Evolutionary conservation across 257 asterid genomes (phyloP), one percentile per base, ranked within the genome.

Genomic region (Solanum microdontum): DNA sequence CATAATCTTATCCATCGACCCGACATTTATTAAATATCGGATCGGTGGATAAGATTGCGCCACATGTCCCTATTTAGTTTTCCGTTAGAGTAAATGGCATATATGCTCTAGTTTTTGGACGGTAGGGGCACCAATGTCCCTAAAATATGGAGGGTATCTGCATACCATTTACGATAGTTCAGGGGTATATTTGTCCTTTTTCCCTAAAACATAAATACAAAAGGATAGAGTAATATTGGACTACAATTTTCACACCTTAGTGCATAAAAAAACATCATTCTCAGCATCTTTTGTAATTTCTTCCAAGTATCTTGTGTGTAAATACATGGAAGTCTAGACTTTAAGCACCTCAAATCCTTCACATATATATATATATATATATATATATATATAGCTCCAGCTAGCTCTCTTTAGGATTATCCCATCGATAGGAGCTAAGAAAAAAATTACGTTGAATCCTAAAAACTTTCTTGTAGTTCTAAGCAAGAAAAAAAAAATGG

Each of bases 251-350:
- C 87, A 68, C 14, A 76, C 58, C 75, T 30, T 89, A 86, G 85
- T 43, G 84, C n/a, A 26, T 86, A 64, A 86, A 62, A 37, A 73
- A 36, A 73, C n/a, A 88, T 93, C 92, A 90, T 89, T 91, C 89
- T 89, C 91, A 84, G 92, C 95, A 91, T 93, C 94, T 90, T 88
- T 45, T 26, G 30, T 60, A 39, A 55, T 34, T 15, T 39, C 69
- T 80, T 68, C n/a, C 23, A 34, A 17, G 87, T 72, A 45, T 45
- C 14, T 83, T 39, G 82, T 73, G 30, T 68, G 62, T 68, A 73
- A 37, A 86, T 15, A 51, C 62, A 15, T 43, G 51, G 51, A 43
- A 51, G 23, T 51, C 62, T 51, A 51, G 4, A 51, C 62, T 51
- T 51, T 51, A 51, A 51, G 21, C 62, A 51, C 62, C 62, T 51